A percentile compares a stretch with the other conserved stretches of the same genome.
Evolutionary conservation across 106 monocot species (phyloP).

Genomic region (Acorus calamus): DNA sequence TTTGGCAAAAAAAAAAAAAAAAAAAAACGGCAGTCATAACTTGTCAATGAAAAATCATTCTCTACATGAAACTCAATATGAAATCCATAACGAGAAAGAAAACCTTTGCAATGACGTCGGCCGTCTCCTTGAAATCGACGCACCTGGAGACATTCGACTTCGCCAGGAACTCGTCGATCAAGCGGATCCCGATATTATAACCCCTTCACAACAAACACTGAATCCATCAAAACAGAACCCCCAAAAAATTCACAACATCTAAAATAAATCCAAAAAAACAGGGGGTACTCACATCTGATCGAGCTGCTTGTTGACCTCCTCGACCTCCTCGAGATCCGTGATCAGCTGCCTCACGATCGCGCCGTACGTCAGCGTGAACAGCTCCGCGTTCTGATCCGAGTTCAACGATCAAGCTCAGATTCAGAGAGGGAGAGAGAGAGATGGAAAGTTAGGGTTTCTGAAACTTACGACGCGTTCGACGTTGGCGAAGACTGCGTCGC

Average conservation of each 20-base stretch:
- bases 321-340: constrained; percentile 98
- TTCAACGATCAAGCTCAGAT: background rate
- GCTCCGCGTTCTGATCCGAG: constrained; percentile 82
- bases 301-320: constrained; percentile 99
- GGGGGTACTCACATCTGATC: constrained; percentile 73
- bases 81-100: background rate
- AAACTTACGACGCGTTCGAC: constrained; percentile 80
- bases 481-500: constrained; percentile 87
- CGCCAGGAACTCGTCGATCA: constrained; percentile 92
- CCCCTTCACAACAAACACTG: constrained; percentile 47
- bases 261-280: no score
- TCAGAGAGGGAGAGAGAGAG: background rate
- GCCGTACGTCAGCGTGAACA: constrained; percentile 94
- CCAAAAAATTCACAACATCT: no score
- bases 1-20: no score
- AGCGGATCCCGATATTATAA: constrained; percentile 85
- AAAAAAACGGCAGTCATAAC: no score
- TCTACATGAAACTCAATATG: background rate
- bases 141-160: constrained; percentile 94
- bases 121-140: constrained; percentile 90
- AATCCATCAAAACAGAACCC: no score
- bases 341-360: constrained; percentile 94
- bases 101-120: constrained; percentile 99
- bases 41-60: no score
- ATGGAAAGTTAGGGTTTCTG: background rate